A percentile compares a stretch with the other conserved stretches of the same genome.
Conservation (phyloP, 768 basidiomycete genomes). For the Leccinellum albellum region DNA sequence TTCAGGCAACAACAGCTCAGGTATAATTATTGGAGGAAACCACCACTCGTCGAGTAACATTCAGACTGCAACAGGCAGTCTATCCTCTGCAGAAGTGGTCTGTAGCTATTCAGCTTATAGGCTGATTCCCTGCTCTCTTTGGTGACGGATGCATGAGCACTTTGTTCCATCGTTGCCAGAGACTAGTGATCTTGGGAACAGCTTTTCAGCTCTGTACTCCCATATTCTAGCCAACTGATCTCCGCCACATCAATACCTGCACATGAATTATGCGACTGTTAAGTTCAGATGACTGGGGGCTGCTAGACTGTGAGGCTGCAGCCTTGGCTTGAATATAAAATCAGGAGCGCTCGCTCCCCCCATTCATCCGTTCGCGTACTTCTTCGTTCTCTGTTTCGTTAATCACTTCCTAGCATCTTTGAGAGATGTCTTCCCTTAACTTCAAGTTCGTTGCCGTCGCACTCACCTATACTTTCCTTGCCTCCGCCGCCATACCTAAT, state of each 20-base stretch:
- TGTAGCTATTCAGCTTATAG: neutral
- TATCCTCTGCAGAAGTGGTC: neutral
- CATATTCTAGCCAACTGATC: neutral
- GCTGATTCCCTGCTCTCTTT: neutral
- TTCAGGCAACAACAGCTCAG: neutral
- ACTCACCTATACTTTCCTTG: conserved; percentile 15
- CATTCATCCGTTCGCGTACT: neutral
- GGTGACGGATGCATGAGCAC: neutral
- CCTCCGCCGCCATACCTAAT: conserved; percentile 17
- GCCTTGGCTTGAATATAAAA: conserved; percentile 6
- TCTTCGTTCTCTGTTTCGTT: neutral
- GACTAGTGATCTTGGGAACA: neutral
- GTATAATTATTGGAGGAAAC: neutral
- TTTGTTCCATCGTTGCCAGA: neutral
- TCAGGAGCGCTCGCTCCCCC: neutral
- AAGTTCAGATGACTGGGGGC: neutral
- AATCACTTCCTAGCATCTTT: conserved; percentile 9
- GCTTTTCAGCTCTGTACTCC: neutral
- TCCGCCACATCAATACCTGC: neutral
- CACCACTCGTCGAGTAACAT: neutral
- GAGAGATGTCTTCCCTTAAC: conserved; percentile 16
- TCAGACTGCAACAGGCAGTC: too few relatives aligned
- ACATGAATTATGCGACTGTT: neutral
- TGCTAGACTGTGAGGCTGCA: neutral
- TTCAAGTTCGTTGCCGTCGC: conserved; percentile 12